Percentiles rank a stretch among this genome's conserved stretches.
These are phyloP conservation scores for Aegle marmelos DNA, from an alignment of 345 rosid genomes.

Conservation along the genomic window DNA sequence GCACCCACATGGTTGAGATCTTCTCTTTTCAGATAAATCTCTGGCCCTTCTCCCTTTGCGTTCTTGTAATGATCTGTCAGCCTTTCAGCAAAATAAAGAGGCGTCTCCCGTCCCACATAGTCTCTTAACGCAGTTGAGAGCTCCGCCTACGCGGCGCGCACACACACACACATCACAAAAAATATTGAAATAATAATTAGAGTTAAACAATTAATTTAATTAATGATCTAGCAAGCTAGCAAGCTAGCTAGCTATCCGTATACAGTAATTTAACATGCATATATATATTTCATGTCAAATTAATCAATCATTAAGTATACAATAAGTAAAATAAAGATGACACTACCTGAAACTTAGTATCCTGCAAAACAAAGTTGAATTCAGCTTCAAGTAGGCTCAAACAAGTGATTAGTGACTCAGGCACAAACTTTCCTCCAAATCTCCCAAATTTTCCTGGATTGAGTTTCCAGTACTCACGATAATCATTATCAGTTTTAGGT, in stretches of 20 bases:
- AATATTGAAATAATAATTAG: background rate
- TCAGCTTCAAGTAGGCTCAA: slow-evolving; percentile 58
- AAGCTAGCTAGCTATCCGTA: too few relatives aligned
- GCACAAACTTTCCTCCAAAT: slow-evolving; percentile 81
- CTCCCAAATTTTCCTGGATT: slow-evolving; percentile 51
- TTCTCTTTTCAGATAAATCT: slow-evolving; percentile 80
- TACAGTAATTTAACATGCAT: too few relatives aligned
- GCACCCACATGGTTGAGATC: slow-evolving; percentile 81
- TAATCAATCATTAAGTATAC: too few relatives aligned
- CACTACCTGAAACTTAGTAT: slow-evolving; percentile 63
- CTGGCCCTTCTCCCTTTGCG: slow-evolving; percentile 56
- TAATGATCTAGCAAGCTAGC: too few relatives aligned
- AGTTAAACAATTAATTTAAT: too few relatives aligned
- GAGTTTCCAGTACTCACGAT: background rate
- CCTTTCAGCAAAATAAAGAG: slow-evolving; percentile 66
- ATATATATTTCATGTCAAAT: background rate
- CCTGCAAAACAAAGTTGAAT: slow-evolving; percentile 40
- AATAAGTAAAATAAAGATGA: too few relatives aligned
- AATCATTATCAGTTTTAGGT: background rate
- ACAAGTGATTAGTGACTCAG: slow-evolving; percentile 56
- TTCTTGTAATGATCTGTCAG: slow-evolving; percentile 65
- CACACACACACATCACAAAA: background rate
- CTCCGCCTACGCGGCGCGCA: slow-evolving; percentile 71
- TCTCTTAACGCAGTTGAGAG: slow-evolving; percentile 57
- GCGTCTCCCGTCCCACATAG: slow-evolving; percentile 81